Conservation (phyloP, 352 stramenopile species). For the Globisporangium paddicum region DNA sequence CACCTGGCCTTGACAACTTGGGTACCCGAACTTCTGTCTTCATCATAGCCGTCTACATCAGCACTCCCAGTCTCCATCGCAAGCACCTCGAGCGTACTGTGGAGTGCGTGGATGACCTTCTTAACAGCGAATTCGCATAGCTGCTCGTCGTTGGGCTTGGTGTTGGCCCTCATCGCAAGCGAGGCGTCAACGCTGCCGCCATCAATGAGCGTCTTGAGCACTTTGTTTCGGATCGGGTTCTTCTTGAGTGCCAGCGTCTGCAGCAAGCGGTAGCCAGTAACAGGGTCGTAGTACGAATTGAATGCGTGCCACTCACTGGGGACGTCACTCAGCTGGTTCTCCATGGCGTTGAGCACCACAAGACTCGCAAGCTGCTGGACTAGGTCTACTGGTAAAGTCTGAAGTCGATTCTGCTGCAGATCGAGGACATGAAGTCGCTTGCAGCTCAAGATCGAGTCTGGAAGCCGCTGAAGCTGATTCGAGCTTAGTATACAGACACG, state of each 20-base stretch:
- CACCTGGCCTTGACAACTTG: conserved; percentile 12
- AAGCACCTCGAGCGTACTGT: conserved; percentile 15
- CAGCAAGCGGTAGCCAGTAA: conserved; percentile 18
- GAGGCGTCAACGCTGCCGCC: conserved; percentile 11
- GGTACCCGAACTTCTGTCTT: not conserved
- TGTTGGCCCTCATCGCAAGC: not conserved
- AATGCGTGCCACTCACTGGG: conserved; percentile 52
- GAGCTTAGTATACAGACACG: conserved; percentile 33
- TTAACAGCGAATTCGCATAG: conserved; percentile 41
- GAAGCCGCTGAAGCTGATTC: conserved; percentile 35
- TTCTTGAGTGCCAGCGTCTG: conserved; percentile 38
- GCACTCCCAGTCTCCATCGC: conserved; percentile 2
- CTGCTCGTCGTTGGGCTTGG: conserved; percentile 18
- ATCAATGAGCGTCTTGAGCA: conserved; percentile 37
- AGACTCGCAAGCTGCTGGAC: conserved; percentile 21
- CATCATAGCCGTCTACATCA: not conserved
- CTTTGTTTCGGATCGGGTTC: conserved; percentile 35
- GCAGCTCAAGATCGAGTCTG: conserved; percentile 28
- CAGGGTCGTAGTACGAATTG: conserved; percentile 11
- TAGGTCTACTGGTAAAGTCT: conserved; percentile 24
- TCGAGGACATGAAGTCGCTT: conserved; percentile 31
- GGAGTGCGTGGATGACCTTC: conserved; percentile 51
- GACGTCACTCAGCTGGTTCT: conserved; percentile 41
- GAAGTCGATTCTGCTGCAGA: conserved; percentile 47
- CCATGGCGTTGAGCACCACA: conserved; percentile 31